Conservation (phyloP, 345 rosid species). For the Citrus trifoliata region DNA sequence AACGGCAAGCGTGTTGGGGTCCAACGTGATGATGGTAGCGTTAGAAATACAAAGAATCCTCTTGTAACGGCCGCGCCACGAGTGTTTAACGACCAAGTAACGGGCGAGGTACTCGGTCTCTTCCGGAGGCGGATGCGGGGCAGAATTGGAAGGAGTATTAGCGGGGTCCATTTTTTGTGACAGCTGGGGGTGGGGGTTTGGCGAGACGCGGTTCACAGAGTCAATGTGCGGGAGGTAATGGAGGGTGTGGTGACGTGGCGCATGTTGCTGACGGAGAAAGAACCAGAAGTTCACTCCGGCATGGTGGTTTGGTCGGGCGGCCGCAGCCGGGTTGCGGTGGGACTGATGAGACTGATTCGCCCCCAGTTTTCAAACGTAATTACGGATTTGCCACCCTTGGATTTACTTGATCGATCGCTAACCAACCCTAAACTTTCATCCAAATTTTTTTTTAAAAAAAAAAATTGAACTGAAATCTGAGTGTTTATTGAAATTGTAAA, state of each 20-base stretch:
- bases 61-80: conserved; percentile 98
- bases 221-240: conserved; percentile 55
- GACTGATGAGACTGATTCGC: conserved; percentile 77
- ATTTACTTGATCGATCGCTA: background rate
- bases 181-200: conserved; percentile 24
- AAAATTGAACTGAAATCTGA: background rate
- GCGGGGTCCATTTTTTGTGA: conserved; percentile 46
- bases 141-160: conserved; percentile 21
- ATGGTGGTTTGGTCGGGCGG: conserved; percentile 21
- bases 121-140: conserved; percentile 37
- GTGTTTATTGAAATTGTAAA: background rate
- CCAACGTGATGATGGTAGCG: conserved; percentile 70
- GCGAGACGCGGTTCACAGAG: conserved; percentile 32
- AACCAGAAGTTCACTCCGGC: conserved; percentile 72
- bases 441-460: background rate
- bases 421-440: conserved; percentile 15
- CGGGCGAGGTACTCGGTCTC: conserved; percentile 96
- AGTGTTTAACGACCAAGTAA: conserved; percentile 81
- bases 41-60: conserved; percentile 78
- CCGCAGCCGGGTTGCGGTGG: conserved; percentile 59
- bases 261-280: conserved; percentile 60
- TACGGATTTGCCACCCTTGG: conserved; percentile 29
- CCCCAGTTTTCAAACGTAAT: conserved; percentile 72
- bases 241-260: conserved; percentile 58
- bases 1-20: conserved; percentile 68